Evolutionary conservation across 1,284 basidiomycete genomes (phyloP), one percentile per base, ranked within the genome.

Genomic region (Trichosporon asahii): DNA sequence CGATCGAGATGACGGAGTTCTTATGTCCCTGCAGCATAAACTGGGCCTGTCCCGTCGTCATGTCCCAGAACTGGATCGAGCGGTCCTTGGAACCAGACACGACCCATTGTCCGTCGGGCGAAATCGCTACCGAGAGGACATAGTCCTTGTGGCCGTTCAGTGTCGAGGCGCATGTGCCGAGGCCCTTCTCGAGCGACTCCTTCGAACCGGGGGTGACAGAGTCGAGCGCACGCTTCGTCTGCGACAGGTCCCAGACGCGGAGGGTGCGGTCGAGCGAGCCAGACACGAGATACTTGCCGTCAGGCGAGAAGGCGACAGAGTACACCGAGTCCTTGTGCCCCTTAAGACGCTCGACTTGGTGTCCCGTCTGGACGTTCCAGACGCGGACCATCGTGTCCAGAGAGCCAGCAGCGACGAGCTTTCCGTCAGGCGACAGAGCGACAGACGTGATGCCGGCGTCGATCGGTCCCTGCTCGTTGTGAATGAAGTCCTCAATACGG

Each of bases 21-120:
- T 93, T 94, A 83, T 95, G 93, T 2, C 93, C 93, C 81, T 94
- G 92, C 7, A 96, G 84, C 85, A 93, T 90, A 75, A 92, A 89
- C 78, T 94, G 92, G 55, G 91, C 88, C 73, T 89, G 88, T 1
- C 89, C 91, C 7, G 87, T 88, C 71, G 86, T 86, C 18, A 90
- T 88, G 78, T 95, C 91, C 93, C 93, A 96, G 80, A 94, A 91
- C 80, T 92, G 90, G 44, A 96, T 92, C 1, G 90, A 90, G 25
- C 93, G 88, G 82, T 97, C 94, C 81, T 95, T 95, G 23, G 92
- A 94, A 27, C 93, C 93, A 23, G 92, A 93, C 2, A 94, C 92
- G 74, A 95, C 89, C 90, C 91, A 95, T 73, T 90, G 88, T 27
- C 91, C 91, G 80, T 96, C 93, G 68, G 91, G 90, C 25, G 90